Percentiles rank a stretch among this genome's conserved stretches.
Evolutionary conservation across 305 asterid species (phyloP).

Genomic region (Caryopteris hybrid): DNA sequence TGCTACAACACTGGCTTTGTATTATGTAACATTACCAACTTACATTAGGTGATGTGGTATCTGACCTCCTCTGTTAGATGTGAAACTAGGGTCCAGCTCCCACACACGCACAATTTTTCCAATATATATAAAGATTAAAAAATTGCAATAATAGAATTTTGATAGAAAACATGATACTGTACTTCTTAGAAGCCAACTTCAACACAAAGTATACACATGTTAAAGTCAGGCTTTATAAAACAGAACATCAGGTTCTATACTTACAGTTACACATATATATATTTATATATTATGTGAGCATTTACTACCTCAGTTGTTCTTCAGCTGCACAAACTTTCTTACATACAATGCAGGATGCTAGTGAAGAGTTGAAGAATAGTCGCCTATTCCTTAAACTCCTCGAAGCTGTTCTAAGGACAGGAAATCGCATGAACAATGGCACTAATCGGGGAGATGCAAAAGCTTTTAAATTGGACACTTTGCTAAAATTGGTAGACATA

Average conservation of each 20-base stretch:
- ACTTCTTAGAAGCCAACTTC: too few species aligned
- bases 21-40: too few species aligned
- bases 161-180: too few species aligned
- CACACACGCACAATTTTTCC: too few species aligned
- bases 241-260: too few species aligned
- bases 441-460: constrained; percentile 61
- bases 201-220: too few species aligned
- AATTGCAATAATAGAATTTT: too few species aligned
- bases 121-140: too few species aligned
- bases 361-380: constrained; percentile 60
- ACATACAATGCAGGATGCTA: constrained; percentile 49
- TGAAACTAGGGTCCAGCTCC: too few species aligned
- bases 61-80: neutral
- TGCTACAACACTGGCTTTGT: neutral
- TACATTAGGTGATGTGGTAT: neutral
- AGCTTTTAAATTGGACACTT: constrained; percentile 55
- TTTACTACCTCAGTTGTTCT: neutral
- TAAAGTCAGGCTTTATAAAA: too few species aligned
- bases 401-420: constrained; percentile 63
- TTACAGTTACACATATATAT: too few species aligned
- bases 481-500: constrained; percentile 51
- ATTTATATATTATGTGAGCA: too few species aligned
- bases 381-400: constrained; percentile 59
- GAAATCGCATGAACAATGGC: constrained; percentile 62
- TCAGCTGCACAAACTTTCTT: neutral